Conservation (phyloP, 2,329 filamentous ascomycete species). For the Sporothrix schenckii region DNA sequence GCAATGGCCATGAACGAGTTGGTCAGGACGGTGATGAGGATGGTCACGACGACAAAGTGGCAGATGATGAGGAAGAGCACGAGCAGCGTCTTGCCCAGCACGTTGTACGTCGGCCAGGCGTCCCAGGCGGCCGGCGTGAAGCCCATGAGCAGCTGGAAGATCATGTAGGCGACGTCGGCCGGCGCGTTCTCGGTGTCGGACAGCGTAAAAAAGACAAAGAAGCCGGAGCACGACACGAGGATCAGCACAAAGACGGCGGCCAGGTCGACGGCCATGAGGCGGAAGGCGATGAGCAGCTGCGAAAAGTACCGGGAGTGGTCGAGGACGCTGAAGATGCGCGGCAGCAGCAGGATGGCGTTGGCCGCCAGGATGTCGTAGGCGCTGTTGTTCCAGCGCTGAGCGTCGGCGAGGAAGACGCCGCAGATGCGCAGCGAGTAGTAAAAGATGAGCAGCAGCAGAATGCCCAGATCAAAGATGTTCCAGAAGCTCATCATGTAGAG, state of each 20-base stretch:
- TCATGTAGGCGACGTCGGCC: slow-evolving; percentile 77
- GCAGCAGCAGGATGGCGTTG: slow-evolving; percentile 85
- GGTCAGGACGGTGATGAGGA: slow-evolving; percentile 91
- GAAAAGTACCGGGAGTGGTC: slow-evolving; percentile 97
- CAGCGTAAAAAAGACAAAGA: slow-evolving; percentile 91
- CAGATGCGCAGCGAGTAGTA: slow-evolving; percentile 92
- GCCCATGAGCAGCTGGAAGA: slow-evolving; percentile 94
- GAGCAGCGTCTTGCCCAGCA: slow-evolving; percentile 74
- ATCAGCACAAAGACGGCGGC: slow-evolving; percentile 83
- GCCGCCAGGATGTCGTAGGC: slow-evolving; percentile 94
- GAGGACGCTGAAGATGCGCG: slow-evolving; percentile 86
- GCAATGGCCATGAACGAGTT: slow-evolving; percentile 97
- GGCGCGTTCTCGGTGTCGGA: slow-evolving; percentile 73
- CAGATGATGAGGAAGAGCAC: slow-evolving; percentile 88
- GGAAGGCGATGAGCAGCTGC: slow-evolving; percentile 88
- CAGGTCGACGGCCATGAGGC: slow-evolving; percentile 89
- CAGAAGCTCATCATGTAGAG: slow-evolving; percentile 97
- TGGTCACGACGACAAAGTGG: slow-evolving; percentile 93
- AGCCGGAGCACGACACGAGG: slow-evolving; percentile 86
- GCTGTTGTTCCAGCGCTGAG: slow-evolving; percentile 74
- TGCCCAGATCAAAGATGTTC: slow-evolving; percentile 94
- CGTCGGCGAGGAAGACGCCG: slow-evolving; percentile 79
- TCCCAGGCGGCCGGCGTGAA: slow-evolving; percentile 96
- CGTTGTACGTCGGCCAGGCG: slow-evolving; percentile 75
- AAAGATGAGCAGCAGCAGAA: slow-evolving; percentile 78